These are phyloP conservation scores for Saprolegnia parasitica DNA, from an alignment of 352 stramenopile genomes.

Conservation along the genomic window DNA sequence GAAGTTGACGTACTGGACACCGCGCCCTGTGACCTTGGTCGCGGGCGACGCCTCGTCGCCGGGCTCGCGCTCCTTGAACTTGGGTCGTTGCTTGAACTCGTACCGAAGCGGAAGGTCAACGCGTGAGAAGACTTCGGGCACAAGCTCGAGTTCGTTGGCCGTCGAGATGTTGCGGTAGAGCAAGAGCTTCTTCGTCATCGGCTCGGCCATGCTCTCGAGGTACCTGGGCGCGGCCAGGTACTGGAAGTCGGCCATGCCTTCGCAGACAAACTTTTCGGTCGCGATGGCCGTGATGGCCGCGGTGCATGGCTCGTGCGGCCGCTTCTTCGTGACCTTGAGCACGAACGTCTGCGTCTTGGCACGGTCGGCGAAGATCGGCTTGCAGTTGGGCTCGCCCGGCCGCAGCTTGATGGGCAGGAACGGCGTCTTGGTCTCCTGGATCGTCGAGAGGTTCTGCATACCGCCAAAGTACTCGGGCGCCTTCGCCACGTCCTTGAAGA, in stretches of 20 bases:
- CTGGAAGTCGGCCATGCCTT: slow-evolving; percentile 84
- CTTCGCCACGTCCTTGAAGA: slow-evolving; percentile 23
- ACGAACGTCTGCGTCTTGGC: slow-evolving; percentile 78
- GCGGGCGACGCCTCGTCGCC: slow-evolving; percentile 53
- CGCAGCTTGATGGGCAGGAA: slow-evolving; percentile 75
- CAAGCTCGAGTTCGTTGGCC: slow-evolving; percentile 59
- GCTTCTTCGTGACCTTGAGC: slow-evolving; percentile 41
- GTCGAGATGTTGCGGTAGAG: slow-evolving; percentile 50
- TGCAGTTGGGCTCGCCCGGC: slow-evolving; percentile 67
- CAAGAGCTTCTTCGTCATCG: slow-evolving; percentile 49
- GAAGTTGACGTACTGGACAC: slow-evolving; percentile 66
- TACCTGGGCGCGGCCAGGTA: slow-evolving; percentile 68
- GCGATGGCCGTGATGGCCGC: slow-evolving; percentile 60
- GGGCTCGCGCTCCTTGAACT: slow-evolving; percentile 57
- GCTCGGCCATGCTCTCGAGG: slow-evolving; percentile 10
- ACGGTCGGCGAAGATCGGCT: slow-evolving; percentile 74
- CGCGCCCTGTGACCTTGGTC: slow-evolving; percentile 13
- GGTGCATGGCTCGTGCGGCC: slow-evolving; percentile 18
- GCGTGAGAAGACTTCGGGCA: slow-evolving; percentile 80
- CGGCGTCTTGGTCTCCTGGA: slow-evolving; percentile 65
- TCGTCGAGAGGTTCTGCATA: slow-evolving; percentile 49
- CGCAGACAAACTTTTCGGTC: slow-evolving; percentile 75
- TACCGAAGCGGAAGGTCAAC: slow-evolving; percentile 79
- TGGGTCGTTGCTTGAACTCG: slow-evolving; percentile 71
- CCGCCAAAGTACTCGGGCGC: slow-evolving; percentile 41